phyloP scores from a whole-genome alignment of 2,329 filamentous ascomycete genomes.

The Fusarium mundagurra region DNA sequence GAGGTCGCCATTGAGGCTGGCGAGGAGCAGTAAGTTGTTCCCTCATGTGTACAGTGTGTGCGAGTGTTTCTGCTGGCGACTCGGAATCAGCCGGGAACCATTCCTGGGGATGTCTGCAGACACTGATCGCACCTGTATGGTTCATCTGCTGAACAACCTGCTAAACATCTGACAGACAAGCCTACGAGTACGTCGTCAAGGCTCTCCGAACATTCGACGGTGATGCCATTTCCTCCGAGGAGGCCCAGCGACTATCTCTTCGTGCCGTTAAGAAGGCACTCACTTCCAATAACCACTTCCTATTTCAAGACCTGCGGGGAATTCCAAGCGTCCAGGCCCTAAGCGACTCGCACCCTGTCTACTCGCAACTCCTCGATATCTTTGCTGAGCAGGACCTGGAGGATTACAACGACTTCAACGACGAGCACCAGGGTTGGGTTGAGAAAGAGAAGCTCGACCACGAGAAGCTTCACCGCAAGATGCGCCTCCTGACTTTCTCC shows the following conservation, averaged over 20 bases:
- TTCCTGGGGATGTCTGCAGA: background rate
- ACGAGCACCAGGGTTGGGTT: slow-evolving; percentile 88
- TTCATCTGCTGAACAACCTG: background rate
- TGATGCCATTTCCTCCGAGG: slow-evolving; percentile 65
- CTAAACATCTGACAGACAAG: slow-evolving; percentile 55
- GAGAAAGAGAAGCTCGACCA: slow-evolving; percentile 78
- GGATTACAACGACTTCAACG: slow-evolving; percentile 94
- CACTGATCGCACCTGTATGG: background rate
- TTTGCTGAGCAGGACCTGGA: slow-evolving; percentile 95
- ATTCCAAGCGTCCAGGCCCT: slow-evolving; percentile 88
- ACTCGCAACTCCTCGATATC: slow-evolving; percentile 93
- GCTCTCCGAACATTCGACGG: slow-evolving; percentile 69
- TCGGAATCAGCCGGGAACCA: background rate
- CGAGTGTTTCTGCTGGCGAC: background rate
- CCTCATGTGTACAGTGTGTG: background rate
- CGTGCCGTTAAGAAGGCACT: slow-evolving; percentile 66
- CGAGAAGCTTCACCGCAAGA: slow-evolving; percentile 87
- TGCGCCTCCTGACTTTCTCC: slow-evolving; percentile 92
- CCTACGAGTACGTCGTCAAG: slow-evolving; percentile 75
- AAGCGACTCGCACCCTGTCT: slow-evolving; percentile 81
- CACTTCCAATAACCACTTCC: slow-evolving; percentile 66
- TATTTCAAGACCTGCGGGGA: slow-evolving; percentile 83
- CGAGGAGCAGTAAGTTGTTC: slow-evolving; percentile 73
- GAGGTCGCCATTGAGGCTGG: slow-evolving; percentile 82
- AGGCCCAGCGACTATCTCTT: slow-evolving; percentile 69